phyloP scores from a whole-genome alignment of 2,329 filamentous ascomycete species.

The Trichoderma asperellum region DNA sequence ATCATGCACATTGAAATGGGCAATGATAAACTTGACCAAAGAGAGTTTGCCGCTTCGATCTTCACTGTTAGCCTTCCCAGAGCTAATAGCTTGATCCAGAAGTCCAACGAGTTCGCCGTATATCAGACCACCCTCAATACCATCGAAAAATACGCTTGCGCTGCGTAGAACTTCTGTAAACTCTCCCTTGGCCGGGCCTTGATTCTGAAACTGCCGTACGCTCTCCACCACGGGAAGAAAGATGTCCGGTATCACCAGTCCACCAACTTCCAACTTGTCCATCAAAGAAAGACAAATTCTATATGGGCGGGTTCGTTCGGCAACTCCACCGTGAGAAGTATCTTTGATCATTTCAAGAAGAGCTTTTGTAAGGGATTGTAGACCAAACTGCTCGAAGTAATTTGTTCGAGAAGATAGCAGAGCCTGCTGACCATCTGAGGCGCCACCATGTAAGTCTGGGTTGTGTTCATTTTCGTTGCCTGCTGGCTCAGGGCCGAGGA shows the following conservation, averaged over 20 bases:
- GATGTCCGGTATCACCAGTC: conserved; percentile 82
- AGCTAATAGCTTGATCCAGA: conserved; percentile 62
- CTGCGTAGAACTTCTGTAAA: conserved; percentile 88
- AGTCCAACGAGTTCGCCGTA: conserved; percentile 80
- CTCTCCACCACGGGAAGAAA: conserved; percentile 86
- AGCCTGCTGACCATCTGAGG: conserved; percentile 48
- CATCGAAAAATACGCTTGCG: conserved; percentile 95
- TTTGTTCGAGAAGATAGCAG: conserved; percentile 65
- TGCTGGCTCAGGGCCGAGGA: conserved; percentile 75
- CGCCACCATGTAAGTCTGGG: conserved; percentile 50
- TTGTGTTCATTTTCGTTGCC: conserved; percentile 53
- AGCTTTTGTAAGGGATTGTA: conserved; percentile 73
- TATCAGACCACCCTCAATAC: conserved; percentile 91
- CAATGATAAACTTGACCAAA: conserved; percentile 79
- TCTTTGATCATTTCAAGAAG: conserved; percentile 74
- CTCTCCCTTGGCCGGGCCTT: conserved; percentile 66
- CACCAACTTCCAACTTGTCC: conserved; percentile 98
- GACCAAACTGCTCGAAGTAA: conserved; percentile 82
- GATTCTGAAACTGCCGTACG: conserved; percentile 72
- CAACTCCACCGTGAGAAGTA: conserved; percentile 38
- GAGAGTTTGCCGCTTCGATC: conserved; percentile 67
- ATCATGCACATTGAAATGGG: conserved; percentile 89
- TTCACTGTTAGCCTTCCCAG: conserved; percentile 47
- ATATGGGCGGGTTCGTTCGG: conserved; percentile 81
- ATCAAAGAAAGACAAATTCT: conserved; percentile 92